Conservation (phyloP, 2,329 filamentous ascomycete species). For the Colletotrichum spinosum region DNA sequence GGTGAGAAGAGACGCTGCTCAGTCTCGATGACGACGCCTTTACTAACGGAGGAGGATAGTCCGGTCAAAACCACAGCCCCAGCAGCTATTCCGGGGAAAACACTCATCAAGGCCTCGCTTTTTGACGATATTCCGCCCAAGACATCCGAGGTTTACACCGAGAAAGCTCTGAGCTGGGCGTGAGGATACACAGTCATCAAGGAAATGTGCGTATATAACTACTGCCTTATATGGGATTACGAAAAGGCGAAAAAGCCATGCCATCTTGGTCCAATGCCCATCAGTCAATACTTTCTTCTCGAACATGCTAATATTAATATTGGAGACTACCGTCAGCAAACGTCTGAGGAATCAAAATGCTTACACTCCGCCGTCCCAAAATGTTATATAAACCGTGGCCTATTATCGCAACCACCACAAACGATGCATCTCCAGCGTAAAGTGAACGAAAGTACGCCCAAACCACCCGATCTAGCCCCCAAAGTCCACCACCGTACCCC, state of each 20-base stretch:
- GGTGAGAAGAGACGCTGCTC: neutral
- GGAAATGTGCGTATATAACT: neutral
- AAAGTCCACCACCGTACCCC: neutral
- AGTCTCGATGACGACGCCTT: no score
- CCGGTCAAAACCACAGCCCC: conserved; percentile 13
- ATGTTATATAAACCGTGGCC: no score
- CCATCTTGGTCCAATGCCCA: no score
- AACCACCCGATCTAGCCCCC: neutral
- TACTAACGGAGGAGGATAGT: neutral
- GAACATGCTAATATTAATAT: no score
- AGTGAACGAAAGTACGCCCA: neutral
- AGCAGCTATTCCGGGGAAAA: conserved; percentile 3
- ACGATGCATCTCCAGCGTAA: no score
- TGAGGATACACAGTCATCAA: neutral
- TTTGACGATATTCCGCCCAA: conserved; percentile 28
- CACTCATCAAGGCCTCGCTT: conserved; percentile 27
- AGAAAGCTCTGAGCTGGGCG: conserved; percentile 18
- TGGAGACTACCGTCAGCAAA: no score
- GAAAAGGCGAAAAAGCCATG: no score
- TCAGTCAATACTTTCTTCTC: no score
- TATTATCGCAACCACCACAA: neutral
- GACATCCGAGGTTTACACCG: conserved; percentile 5
- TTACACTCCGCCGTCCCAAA: no score
- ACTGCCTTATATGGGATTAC: no score
- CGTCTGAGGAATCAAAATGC: no score